These are phyloP conservation scores for Phialophora expanda DNA, from an alignment of 2,329 filamentous ascomycete species.

Conservation along the genomic window DNA sequence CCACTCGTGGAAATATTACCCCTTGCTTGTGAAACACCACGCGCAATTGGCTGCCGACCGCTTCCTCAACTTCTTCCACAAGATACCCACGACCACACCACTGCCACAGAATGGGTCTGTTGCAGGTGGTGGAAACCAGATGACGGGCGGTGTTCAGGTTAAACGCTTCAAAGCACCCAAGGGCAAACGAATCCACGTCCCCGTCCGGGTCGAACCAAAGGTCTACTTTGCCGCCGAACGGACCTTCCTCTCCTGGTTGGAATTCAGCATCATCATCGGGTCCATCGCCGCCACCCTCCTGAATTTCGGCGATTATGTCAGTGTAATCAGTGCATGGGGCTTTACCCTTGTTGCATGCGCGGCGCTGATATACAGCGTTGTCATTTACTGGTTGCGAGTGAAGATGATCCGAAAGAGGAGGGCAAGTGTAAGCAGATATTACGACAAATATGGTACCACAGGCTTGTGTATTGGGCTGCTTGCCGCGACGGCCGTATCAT, in stretches of 20 bases:
- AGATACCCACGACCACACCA: slow-evolving; percentile 61
- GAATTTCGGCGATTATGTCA: slow-evolving; percentile 73
- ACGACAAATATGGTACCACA: slow-evolving; percentile 85
- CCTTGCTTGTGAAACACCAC: slow-evolving; percentile 59
- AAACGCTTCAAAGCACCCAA: slow-evolving; percentile 64
- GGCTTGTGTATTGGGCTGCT: slow-evolving; percentile 76
- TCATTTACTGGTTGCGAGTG: slow-evolving; percentile 86
- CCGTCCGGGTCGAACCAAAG: slow-evolving; percentile 94
- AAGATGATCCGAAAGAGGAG: slow-evolving; percentile 79
- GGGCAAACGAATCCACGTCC: slow-evolving; percentile 80
- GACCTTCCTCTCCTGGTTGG: slow-evolving; percentile 95
- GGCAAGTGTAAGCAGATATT: slow-evolving; percentile 76
- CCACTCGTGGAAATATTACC: slow-evolving; percentile 74
- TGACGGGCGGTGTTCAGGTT: slow-evolving; percentile 50
- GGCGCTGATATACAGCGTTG: slow-evolving; percentile 80
- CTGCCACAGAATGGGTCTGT: slow-evolving; percentile 46
- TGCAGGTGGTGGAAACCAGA: slow-evolving; percentile 47
- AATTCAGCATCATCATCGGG: slow-evolving; percentile 93
- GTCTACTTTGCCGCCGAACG: slow-evolving; percentile 96
- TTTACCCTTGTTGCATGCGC: slow-evolving; percentile 83
- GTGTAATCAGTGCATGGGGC: slow-evolving; percentile 71
- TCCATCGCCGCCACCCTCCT: slow-evolving; percentile 82
- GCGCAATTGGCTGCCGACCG: slow-evolving; percentile 55
- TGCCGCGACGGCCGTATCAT: slow-evolving; percentile 76
- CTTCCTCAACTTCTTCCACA: slow-evolving; percentile 54